Conservation (phyloP, 139 green algal genomes). For the Nannochloris sp. region DNA sequence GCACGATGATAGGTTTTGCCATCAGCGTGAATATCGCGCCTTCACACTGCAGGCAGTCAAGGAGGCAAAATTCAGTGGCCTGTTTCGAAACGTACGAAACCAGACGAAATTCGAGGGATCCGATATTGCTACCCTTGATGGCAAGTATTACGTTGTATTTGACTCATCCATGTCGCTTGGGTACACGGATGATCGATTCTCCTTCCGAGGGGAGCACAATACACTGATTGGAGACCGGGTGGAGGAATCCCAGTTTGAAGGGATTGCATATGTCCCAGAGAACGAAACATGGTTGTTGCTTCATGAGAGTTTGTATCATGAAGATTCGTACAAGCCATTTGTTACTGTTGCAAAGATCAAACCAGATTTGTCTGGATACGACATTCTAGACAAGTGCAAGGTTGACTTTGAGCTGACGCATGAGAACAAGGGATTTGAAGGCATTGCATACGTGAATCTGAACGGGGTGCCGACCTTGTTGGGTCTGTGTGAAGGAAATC, state of each 20-base stretch:
- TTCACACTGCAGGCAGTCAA: slow-evolving; percentile 11
- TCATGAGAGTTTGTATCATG: slow-evolving; percentile 14
- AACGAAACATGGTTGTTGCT: slow-evolving; percentile 38
- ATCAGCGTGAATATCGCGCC: not conserved
- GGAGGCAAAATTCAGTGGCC: slow-evolving; percentile 9
- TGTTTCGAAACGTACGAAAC: slow-evolving; percentile 4
- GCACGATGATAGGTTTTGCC: not conserved
- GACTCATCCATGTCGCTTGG: slow-evolving; percentile 14
- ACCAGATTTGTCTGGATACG: slow-evolving; percentile 8
- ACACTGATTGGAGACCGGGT: slow-evolving; percentile 8
- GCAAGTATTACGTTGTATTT: slow-evolving; percentile 17
- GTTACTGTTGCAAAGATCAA: slow-evolving; percentile 10
- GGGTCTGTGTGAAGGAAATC: slow-evolving; percentile 41
- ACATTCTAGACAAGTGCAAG: slow-evolving; percentile 10
- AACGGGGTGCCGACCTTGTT: slow-evolving; percentile 22
- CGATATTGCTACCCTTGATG: not conserved
- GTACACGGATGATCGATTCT: slow-evolving; percentile 6
- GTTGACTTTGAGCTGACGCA: slow-evolving; percentile 27
- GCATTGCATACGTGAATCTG: slow-evolving; percentile 3
- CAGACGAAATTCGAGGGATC: slow-evolving; percentile 17
- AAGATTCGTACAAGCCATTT: slow-evolving; percentile 2
- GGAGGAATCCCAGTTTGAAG: slow-evolving; percentile 18
- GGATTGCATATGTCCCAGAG: slow-evolving; percentile 19
- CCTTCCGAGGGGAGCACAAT: slow-evolving; percentile 9
- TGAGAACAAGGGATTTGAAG: slow-evolving; percentile 26